Evolutionary conservation across 352 stramenopile genomes (phyloP).

Genomic region (Phytopythium vexans): DNA sequence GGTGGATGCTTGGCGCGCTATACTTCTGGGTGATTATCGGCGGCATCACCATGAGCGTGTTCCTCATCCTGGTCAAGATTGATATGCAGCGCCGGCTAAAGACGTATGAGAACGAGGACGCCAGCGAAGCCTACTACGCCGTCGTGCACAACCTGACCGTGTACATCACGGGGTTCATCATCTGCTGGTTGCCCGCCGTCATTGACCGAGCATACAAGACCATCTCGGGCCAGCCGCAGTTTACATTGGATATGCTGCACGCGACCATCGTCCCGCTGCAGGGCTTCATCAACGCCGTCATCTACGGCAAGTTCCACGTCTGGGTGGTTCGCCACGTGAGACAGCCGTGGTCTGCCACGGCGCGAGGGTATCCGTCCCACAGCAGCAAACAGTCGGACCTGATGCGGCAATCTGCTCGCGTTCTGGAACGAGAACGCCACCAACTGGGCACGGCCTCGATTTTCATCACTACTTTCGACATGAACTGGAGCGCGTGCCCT

Average conservation of each 20-base stretch:
- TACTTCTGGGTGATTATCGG: constrained; percentile 78
- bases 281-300: constrained; percentile 82
- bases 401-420: constrained; percentile 22
- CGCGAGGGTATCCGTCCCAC: constrained; percentile 22
- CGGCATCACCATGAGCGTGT: constrained; percentile 43
- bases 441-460: constrained; percentile 72
- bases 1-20: constrained; percentile 69
- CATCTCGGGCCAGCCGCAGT: constrained; percentile 52
- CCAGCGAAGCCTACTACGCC: constrained; percentile 69
- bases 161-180: constrained; percentile 77
- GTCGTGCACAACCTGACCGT: constrained; percentile 83
- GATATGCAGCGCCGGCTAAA: constrained; percentile 73
- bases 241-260: constrained; percentile 65
- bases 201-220: constrained; percentile 59
- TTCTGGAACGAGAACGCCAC: constrained; percentile 44
- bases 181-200: constrained; percentile 76
- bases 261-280: constrained; percentile 77
- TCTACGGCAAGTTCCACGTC: constrained; percentile 85
- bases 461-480: constrained; percentile 82
- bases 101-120: constrained; percentile 74
- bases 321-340: constrained; percentile 70
- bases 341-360: constrained; percentile 26
- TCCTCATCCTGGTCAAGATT: constrained; percentile 76
- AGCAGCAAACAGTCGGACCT: constrained; percentile 47
- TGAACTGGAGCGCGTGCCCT: constrained; percentile 70